Evolutionary conservation across 75 land plant species (phyloP), one percentile per base, ranked within the genome.

Genomic region (Chamaecyparis obtusa): DNA sequence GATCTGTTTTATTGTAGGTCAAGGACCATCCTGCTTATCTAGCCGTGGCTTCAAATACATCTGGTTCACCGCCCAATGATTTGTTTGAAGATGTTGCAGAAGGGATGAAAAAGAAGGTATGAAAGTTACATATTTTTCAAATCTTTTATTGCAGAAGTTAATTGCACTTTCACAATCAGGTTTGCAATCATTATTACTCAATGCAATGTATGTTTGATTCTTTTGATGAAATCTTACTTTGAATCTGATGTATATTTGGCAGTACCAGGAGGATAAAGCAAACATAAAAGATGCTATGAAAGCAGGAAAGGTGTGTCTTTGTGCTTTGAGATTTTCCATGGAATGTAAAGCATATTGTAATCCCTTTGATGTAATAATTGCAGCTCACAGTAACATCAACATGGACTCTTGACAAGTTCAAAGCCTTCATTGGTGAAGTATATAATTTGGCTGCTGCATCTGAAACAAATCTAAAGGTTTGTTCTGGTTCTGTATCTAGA

Each of bases 41-140:
- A 77, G 96, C 95, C 5, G 96, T 97, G 3, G 89, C 96, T 43
- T 89, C 96, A 87, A 97, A 97, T 76, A 93, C 93, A 15, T 92
- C 95, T 44, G 99, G 99, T 19, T 93, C 97, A 82, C 95, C 99
- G 16, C 96, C 99, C 56, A 98, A 96, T 87, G 99, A 98, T 85
- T 86, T 96, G 77, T 98, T 96, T 94, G 97, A 94, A 83, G 99
- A 96, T 92, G 94, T 96, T 36, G 60, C 83, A 13, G 99, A 98
- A 78, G 99, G 94, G 82, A 90, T 96, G 8, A 90, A 94, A 82
- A 96, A 94, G 88, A 92, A 97, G 95, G 99, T 94, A 79, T 75
- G 21, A 16, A 72, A 67, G 27, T 32, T 24, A 27, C 71, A 24
- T 32, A 16, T 33, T 86, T 1, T 3, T 67, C 35, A 76, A 4